Percentiles rank a stretch among this genome's conserved stretches.
phyloP scores from a whole-genome alignment of 208 protist species.

The Tritrichomonas foetus region DNA sequence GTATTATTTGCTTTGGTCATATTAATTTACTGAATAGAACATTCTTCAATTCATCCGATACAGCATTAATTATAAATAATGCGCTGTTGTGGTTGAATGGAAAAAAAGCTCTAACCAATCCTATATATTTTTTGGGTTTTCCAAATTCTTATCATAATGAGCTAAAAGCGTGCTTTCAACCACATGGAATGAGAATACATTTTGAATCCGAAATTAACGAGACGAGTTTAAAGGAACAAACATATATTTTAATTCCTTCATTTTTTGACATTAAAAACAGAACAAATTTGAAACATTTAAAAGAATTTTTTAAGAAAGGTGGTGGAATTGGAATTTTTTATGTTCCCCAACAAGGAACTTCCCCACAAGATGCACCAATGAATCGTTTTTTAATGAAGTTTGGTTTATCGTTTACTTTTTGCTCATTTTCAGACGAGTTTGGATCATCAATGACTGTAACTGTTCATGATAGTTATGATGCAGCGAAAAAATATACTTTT shows the following conservation, averaged over 20 bases:
- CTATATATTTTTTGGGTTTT: background rate
- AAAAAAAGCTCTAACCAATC: background rate
- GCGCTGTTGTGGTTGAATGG: background rate
- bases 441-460: background rate
- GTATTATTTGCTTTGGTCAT: slow-evolving; percentile 4
- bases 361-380: background rate
- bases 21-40: background rate
- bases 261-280: background rate
- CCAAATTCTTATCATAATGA: background rate
- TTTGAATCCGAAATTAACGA: no score
- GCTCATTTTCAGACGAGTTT: background rate
- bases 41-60: background rate
- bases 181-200: background rate
- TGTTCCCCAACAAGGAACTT: background rate
- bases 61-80: background rate
- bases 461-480: background rate
- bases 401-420: background rate
- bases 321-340: background rate
- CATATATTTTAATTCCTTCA: background rate
- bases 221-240: background rate
- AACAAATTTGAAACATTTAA: background rate
- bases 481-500: background rate
- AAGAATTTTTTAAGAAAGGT: background rate
- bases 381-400: background rate
- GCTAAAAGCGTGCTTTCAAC: background rate